Evolutionary conservation across 148 eudicot species (phyloP).

Genomic region (Beta vulgaris): DNA sequence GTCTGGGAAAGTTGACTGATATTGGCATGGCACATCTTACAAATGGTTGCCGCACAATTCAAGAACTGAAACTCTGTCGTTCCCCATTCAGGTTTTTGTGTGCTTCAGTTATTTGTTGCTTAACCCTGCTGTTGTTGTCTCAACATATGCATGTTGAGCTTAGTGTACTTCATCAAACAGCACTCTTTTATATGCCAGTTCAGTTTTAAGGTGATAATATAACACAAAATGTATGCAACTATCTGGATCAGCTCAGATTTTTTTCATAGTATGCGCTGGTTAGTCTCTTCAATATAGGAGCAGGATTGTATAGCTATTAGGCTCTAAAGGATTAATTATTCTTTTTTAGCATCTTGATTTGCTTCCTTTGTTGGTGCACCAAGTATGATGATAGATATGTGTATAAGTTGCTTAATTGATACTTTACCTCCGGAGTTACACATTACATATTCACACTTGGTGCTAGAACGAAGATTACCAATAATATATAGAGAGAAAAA

Average conservation of each 20-base stretch:
- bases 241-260: not conserved
- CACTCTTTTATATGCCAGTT: not conserved
- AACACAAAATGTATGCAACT: not conserved
- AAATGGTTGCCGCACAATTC: slow-evolving; percentile 63
- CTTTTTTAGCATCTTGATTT: too few species aligned
- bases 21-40: slow-evolving; percentile 64
- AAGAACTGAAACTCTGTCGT: slow-evolving; percentile 53
- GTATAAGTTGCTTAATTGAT: not conserved
- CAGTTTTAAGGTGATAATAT: not conserved
- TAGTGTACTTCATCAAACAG: not conserved
- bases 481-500: not conserved
- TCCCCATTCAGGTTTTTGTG: slow-evolving; percentile 64
- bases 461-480: too few species aligned
- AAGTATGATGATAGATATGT: not conserved
- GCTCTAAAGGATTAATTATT: not conserved
- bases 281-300: not conserved
- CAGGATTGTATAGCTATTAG: not conserved
- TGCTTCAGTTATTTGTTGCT: slow-evolving; percentile 5
- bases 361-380: not conserved
- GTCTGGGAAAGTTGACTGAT: slow-evolving; percentile 66
- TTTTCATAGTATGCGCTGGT: not conserved
- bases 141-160: not conserved
- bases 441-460: not conserved
- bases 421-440: not conserved
- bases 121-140: not conserved